These are phyloP conservation scores for Omphalotus guepiniiformis DNA, from an alignment of 768 basidiomycete genomes.

Conservation along the genomic window DNA sequence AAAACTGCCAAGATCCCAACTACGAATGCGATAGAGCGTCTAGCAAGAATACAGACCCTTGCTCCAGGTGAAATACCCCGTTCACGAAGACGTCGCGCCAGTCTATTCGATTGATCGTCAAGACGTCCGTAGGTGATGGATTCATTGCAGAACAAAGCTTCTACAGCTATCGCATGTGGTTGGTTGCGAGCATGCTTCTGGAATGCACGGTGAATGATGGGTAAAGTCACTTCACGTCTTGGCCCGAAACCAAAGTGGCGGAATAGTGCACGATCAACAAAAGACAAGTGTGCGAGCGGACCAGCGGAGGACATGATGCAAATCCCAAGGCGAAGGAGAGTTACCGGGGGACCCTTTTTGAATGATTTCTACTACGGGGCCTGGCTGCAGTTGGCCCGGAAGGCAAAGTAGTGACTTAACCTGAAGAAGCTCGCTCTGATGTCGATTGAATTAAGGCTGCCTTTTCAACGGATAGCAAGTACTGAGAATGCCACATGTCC, in stretches of 20 bases:
- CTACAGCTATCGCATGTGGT: constrained; percentile 8
- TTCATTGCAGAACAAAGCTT: constrained; percentile 1
- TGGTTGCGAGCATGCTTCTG: constrained; percentile 1
- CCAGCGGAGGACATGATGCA: constrained; percentile 4
- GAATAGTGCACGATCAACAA: constrained; percentile 8
- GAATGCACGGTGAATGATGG: constrained; percentile 7
- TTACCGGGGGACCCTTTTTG: too few species aligned
- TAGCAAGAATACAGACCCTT: constrained; percentile 42
- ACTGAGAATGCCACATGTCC: too few species aligned
- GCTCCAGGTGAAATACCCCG: constrained; percentile 36
- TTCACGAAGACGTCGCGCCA: constrained; percentile 33
- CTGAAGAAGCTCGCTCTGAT: too few species aligned
- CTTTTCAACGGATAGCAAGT: too few species aligned
- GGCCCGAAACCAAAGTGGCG: constrained; percentile 8
- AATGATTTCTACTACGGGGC: too few species aligned
- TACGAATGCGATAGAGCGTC: constrained; percentile 38
- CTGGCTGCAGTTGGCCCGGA: too few species aligned
- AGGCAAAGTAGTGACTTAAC: too few species aligned
- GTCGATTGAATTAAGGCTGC: too few species aligned
- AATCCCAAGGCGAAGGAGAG: too few species aligned
- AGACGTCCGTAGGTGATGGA: constrained; percentile 5
- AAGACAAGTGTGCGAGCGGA: constrained; percentile 9
- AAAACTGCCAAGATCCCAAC: constrained; percentile 41
- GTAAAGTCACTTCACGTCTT: background rate
- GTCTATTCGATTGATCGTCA: constrained; percentile 5